Evolutionary conservation across 352 stramenopile species (phyloP), one percentile per base, ranked within the genome.

Genomic region (Globisporangium splendens): DNA sequence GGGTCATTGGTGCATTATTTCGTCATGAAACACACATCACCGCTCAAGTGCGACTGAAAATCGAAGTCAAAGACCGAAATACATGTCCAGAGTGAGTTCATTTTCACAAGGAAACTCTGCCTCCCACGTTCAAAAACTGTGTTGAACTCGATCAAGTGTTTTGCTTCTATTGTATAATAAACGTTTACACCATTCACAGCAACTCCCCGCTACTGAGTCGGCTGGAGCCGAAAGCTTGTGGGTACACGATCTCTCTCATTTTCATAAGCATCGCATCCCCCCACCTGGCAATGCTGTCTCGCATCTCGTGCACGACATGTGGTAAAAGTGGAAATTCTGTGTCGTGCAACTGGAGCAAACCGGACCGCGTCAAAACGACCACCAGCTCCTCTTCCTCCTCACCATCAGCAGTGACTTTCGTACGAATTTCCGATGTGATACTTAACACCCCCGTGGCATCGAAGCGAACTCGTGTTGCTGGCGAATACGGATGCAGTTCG

Each of bases 241-340:
- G 31, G 59, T 54, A 0, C 61, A 75, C 12, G 67, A 67, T 0
- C 10, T 44, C 39, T n/a, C 39, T 15, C 17, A n/a, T n/a, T 44
- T 44, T 44, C 13, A 12, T 55, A 17, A 62, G 2, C 56, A 62
- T 62, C 35, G 28, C 56, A 28, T 62, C 56, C 6, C 47, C 38
- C 56, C 56, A 62, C 13, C 20, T 48, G 18, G 20, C 47, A 28
- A 62, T 46, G 12, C n/a, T 22, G 17, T 55, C 35, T 11, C 56
- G 46, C 8, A 50, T 38, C n/a, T 49, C 38, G 4, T 62, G 33
- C 22, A 56, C n/a, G 42, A 48, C 31, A 5, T n/a, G 20, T 18
- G 46, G 17, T 10, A 20, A 12, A 35, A 62, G 38, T n/a, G 56
- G 24, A 21, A 56, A 24, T 3, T 62, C 56, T 0, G 46, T 38